Evolutionary conservation across 1,284 basidiomycete genomes (phyloP), one percentile per base, ranked within the genome.

Genomic region (Ceraceosorus guamensis): DNA sequence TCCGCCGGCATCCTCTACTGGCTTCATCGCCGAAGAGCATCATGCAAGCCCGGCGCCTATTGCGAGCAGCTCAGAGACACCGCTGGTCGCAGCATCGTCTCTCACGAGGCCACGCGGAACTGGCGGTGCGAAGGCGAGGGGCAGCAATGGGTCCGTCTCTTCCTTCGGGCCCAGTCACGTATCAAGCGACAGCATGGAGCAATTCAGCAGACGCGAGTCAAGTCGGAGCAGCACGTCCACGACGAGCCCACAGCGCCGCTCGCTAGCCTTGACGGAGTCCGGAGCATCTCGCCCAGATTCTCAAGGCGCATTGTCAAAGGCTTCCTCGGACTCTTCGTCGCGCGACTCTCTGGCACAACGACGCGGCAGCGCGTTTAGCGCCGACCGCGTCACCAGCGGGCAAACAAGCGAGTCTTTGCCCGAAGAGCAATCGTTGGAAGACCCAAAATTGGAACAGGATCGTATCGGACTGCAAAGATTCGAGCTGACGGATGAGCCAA

Each of bases 51-150:
- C 39, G 39, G 11, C 39, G 39, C 10, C 39, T 41, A 11, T 41
- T 16, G 39, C 52, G 3, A 53, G 52, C 44, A 53, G 52, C 37
- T 44, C 52, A 45, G 52, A 53, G 16, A n/a, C 34, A 7, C 52
- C 52, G 6, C 52, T 53, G 18, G 31, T n/a, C 41, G n/a, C 13
- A n/a, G 46, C 30, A 30, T 24, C 37, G n/a, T 30, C 52, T n/a
- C 32, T 53, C 30, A 41, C 3, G 39, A 11, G 39, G 11, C 52
- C 44, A 24, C 46, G 52, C 8, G 37, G n/a, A 10, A 53, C 35
- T 14, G 18, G 18, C 39, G 39, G 39, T 16, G 10, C 39, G 39
- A 16, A 11, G 39, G 16, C 39, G 39, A 41, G 2, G 11, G 39
- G 11, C 11, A 41, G 39, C 39, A 41, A 11, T 16, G 39, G 11